These are phyloP conservation scores for Hanseniaspora guilliermondii DNA, from an alignment of 805 yeast genomes.

Conservation along the genomic window DNA sequence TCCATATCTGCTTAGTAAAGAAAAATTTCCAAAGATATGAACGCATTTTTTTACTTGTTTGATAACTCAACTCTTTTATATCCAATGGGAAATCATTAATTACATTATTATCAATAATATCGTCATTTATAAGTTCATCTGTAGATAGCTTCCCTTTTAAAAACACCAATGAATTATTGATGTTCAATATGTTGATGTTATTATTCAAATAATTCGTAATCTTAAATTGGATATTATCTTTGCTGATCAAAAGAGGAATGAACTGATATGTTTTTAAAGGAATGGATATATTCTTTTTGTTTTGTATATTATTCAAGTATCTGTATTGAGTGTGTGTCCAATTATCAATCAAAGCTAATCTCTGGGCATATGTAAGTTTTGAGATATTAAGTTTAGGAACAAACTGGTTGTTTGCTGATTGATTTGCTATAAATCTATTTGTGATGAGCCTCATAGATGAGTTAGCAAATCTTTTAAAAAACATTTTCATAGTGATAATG, in stretches of 20 bases:
- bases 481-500: neutral
- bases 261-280: constrained; percentile 5
- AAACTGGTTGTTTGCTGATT: neutral
- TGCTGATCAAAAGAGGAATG: constrained; percentile 7
- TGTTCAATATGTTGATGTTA: constrained; percentile 9
- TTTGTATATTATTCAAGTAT: constrained; percentile 10
- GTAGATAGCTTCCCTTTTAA: constrained; percentile 11
- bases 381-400: constrained; percentile 11
- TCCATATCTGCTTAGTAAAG: constrained; percentile 6
- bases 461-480: neutral
- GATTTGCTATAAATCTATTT: neutral
- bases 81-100: constrained; percentile 11
- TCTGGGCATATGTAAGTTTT: constrained; percentile 8
- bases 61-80: constrained; percentile 6
- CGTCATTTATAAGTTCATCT: constrained; percentile 7
- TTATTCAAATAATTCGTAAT: constrained; percentile 10
- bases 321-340: constrained; percentile 11
- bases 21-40: constrained; percentile 11
- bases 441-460: neutral
- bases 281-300: constrained; percentile 5
- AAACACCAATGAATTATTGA: constrained; percentile 11
- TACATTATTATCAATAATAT: constrained; percentile 12
- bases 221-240: constrained; percentile 3
- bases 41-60: constrained; percentile 10
- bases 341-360: constrained; percentile 3